Base-by-base conservation (phyloP, 192 early-diverging fungal species). In the Backusella macrospora region DNA sequence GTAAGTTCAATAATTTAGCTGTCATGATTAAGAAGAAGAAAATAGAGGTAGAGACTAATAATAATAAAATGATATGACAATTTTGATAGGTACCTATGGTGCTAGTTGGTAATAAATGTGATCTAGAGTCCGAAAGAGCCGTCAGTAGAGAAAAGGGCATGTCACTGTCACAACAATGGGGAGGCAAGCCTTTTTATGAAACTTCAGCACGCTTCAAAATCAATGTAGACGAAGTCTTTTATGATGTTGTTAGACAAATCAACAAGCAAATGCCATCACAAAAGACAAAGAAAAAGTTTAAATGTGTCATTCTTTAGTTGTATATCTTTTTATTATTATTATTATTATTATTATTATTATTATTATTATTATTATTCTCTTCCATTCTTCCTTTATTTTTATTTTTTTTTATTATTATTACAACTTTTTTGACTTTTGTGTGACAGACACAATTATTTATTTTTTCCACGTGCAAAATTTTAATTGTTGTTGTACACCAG, bases 171-270 rank as follows among this genome's bases (percentile, higher is more conserved):
- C 78, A 82, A 76, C 86, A 81, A 76, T 92, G 84, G 88, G 86
- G 86, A 74, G 87, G 83, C 52, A 86, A 78, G 77, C 87, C 79
- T 0, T 97, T 96, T 76, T 90, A 94, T 68, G 96, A 98, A 76
- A 92, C 95, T 14, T 93, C 91, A 52, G 96, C 96, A 6, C 83
- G 94, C 72, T 89, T 87, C 52, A 94, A 93, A 78, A 90, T 92
- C 72, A 95, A 95, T 59, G 95, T 97, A 4, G 94, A 96, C 48
- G 95, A 97, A 72, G 93, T 95, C 46, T 98, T 98, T 82, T 94
- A 89, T 48, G 93, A 96, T 80, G 85, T 96, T 40, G 95, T 98
- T 59, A 84, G 94, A 48, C 92, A 95, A 73, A 97, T 97, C 82
- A 94, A 95, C 80, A 84, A 82, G 72, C 91, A 89, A 72, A 88